phyloP scores from a whole-genome alignment of 2,329 filamentous ascomycete genomes.

The Colletotrichum musicola region DNA sequence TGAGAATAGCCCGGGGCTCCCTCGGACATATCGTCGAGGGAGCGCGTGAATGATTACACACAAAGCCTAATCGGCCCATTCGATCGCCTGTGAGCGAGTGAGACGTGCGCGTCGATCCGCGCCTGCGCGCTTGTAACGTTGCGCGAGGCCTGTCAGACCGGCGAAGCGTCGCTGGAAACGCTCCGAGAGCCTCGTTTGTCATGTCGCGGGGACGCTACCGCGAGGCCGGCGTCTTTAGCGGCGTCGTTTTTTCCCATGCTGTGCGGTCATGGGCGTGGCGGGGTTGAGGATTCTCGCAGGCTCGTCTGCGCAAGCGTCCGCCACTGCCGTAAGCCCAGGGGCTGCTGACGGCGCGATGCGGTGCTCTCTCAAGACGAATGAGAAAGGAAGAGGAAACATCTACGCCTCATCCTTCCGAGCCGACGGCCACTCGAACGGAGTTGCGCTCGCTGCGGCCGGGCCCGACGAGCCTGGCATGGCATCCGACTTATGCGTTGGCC shows the following conservation, averaged over 20 bases:
- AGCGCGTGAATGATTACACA: neutral
- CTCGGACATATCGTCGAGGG: conserved; percentile 3
- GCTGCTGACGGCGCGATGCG: neutral
- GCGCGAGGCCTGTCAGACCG: conserved; percentile 19
- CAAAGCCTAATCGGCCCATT: conserved; percentile 4
- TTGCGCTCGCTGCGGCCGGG: neutral
- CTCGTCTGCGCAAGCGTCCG: conserved; percentile 10
- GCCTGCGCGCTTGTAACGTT: conserved; percentile 39
- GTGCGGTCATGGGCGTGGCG: neutral
- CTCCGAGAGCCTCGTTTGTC: neutral
- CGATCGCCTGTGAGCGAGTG: neutral
- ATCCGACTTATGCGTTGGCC: conserved; percentile 24
- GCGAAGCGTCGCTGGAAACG: neutral
- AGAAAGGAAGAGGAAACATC: neutral
- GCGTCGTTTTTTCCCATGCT: neutral
- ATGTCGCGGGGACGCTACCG: neutral
- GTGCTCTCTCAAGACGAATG: neutral
- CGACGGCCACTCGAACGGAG: neutral
- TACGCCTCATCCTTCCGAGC: conserved; percentile 20
- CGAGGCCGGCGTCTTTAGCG: conserved; percentile 12
- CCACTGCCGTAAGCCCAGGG: conserved; percentile 25
- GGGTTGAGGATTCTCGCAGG: neutral
- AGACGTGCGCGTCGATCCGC: conserved; percentile 21
- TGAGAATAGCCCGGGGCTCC: neutral
- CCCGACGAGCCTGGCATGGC: conserved; percentile 10